Percentiles rank a stretch among this genome's conserved stretches.
Evolutionary conservation across 73 alveolate genomes (phyloP).

Genomic region (Uronychia setigera): DNA sequence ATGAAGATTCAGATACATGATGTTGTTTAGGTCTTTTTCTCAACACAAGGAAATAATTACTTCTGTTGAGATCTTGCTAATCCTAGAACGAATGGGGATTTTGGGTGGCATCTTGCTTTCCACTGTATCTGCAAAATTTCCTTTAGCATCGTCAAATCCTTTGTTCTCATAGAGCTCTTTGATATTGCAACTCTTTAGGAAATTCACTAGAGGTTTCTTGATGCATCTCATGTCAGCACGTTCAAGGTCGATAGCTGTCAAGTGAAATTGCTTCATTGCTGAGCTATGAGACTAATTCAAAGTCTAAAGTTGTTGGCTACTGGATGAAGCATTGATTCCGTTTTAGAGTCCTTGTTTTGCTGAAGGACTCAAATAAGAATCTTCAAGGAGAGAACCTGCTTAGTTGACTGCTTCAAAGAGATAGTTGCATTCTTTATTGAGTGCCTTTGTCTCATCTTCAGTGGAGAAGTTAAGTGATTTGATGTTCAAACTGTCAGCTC

Average conservation of each 20-base stretch:
- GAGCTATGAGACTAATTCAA: background rate
- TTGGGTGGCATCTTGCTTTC: conserved; percentile 58
- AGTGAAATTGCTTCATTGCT: conserved; percentile 9
- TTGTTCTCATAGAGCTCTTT: conserved; percentile 43
- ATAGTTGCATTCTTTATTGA: conserved; percentile 37
- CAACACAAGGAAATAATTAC: conserved; percentile 17
- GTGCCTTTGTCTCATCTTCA: conserved; percentile 2
- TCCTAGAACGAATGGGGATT: conserved; percentile 44
- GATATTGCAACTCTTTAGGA: conserved; percentile 64
- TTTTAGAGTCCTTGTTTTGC: conserved; percentile 15
- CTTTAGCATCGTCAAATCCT: conserved; percentile 39
- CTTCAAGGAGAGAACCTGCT: conserved; percentile 34
- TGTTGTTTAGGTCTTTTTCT: conserved; percentile 53
- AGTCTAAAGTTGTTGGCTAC: conserved; percentile 6
- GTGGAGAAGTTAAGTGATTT: background rate
- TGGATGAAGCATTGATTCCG: background rate
- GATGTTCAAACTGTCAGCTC: conserved; percentile 4
- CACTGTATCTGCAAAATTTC: conserved; percentile 15
- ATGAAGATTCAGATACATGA: conserved; percentile 83
- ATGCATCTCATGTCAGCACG: conserved; percentile 77
- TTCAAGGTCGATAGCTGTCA: conserved; percentile 70
- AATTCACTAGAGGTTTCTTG: conserved; percentile 61
- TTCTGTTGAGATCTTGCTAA: conserved; percentile 14
- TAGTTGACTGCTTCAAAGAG: conserved; percentile 33
- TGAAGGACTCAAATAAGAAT: conserved; percentile 45